These are phyloP conservation scores for Hanseniaspora opuntiae DNA, from an alignment of 805 yeast genomes.

Conservation along the genomic window DNA sequence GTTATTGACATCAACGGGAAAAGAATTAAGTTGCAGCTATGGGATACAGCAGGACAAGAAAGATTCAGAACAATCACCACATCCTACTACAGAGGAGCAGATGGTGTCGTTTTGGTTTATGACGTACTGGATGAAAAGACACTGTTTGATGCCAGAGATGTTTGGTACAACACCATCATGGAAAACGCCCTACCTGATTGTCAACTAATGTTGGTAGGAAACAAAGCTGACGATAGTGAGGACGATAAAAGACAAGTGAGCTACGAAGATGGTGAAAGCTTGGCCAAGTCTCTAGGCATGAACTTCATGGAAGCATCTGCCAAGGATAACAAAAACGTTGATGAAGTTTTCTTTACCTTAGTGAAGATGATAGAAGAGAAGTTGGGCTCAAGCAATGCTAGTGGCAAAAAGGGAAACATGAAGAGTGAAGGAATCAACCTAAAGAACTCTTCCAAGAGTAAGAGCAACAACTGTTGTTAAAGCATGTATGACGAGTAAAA, in stretches of 20 bases:
- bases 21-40: conserved; percentile 82
- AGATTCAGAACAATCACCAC: conserved; percentile 87
- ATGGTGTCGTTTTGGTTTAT: conserved; percentile 72
- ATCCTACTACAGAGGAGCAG: conserved; percentile 83
- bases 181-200: conserved; percentile 96
- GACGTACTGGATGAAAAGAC: conserved; percentile 84
- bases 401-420: background rate
- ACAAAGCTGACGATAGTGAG: conserved; percentile 58
- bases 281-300: conserved; percentile 74
- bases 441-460: background rate
- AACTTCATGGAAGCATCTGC: conserved; percentile 96
- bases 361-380: conserved; percentile 79
- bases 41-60: conserved; percentile 98
- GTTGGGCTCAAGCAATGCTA: conserved; percentile 23
- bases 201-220: conserved; percentile 84
- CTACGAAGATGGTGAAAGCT: conserved; percentile 75
- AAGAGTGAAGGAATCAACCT: conserved; percentile 6
- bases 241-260: conserved; percentile 68
- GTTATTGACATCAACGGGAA: conserved; percentile 88
- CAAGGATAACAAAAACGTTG: conserved; percentile 82
- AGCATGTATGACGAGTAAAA: too few species aligned
- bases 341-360: conserved; percentile 76
- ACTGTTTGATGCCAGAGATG: conserved; percentile 74
- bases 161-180: conserved; percentile 86
- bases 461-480: conserved; percentile 5